Percentiles rank a stretch among this genome's conserved stretches.
Evolutionary conservation across 2,329 filamentous ascomycete species (phyloP).

Genomic region (Blastomyces gilchristii): DNA sequence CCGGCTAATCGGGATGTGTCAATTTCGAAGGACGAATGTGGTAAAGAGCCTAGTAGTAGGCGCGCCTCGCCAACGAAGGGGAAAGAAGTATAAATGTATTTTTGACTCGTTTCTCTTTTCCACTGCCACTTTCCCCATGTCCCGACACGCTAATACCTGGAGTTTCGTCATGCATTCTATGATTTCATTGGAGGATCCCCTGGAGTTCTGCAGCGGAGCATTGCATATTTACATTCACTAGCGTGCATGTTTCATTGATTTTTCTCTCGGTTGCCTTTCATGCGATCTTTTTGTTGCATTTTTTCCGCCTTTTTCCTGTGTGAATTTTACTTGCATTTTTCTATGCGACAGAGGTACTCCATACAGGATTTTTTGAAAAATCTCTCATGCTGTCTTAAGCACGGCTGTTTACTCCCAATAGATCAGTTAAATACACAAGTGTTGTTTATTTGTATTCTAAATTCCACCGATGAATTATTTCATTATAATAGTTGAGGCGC

Average conservation of each 20-base stretch:
- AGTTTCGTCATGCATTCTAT: neutral
- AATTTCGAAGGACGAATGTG: neutral
- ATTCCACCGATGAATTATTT: too few species aligned
- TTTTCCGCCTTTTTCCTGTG: neutral
- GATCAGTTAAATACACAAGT: too few species aligned
- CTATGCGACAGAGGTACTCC: neutral
- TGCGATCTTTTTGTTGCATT: neutral
- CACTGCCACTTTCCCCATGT: neutral
- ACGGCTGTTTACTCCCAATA: neutral
- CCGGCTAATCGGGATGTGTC: conserved; percentile 4
- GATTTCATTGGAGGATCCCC: neutral
- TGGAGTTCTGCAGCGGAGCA: neutral
- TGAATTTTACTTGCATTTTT: neutral
- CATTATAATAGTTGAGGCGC: too few species aligned
- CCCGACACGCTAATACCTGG: neutral
- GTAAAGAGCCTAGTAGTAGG: conserved; percentile 3
- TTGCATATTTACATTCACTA: neutral
- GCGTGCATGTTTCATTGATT: neutral
- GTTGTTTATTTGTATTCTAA: too few species aligned
- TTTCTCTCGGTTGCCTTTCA: neutral
- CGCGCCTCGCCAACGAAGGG: neutral
- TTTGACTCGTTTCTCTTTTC: neutral
- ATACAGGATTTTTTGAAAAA: neutral
- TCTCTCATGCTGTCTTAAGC: neutral
- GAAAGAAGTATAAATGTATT: neutral